These are phyloP conservation scores for Suhomyces choctaworum DNA, from an alignment of 1,139 yeast genomes.

Conservation along the genomic window DNA sequence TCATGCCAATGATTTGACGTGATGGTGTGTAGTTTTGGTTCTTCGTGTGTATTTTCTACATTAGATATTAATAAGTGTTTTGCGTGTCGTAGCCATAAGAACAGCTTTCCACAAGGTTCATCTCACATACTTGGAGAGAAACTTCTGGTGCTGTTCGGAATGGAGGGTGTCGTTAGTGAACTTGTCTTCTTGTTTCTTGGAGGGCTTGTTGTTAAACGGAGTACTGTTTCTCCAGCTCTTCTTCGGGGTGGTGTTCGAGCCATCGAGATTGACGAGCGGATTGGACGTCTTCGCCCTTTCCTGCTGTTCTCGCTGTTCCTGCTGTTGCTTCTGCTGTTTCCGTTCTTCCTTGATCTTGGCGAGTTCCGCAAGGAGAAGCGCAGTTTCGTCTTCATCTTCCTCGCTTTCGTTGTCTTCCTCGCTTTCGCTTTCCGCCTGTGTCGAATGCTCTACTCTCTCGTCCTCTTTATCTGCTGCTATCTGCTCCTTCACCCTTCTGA, in stretches of 20 bases:
- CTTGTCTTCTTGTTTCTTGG: constrained; percentile 11
- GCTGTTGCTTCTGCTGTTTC: constrained; percentile 34
- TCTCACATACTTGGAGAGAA: constrained; percentile 64
- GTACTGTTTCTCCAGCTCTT: constrained; percentile 61
- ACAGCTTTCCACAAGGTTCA: constrained; percentile 18
- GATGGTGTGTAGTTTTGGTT: constrained; percentile 7
- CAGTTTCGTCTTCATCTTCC: constrained; percentile 34
- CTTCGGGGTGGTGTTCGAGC: constrained; percentile 19
- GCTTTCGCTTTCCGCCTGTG: background rate
- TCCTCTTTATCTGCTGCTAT: constrained; percentile 6
- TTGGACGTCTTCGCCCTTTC: constrained; percentile 35
- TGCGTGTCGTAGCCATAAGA: background rate
- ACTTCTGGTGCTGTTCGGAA: constrained; percentile 70
- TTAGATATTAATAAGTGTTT: constrained; percentile 2
- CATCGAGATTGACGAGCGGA: constrained; percentile 37
- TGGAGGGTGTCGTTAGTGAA: constrained; percentile 66
- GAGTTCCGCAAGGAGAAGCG: constrained; percentile 52
- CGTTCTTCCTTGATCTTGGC: constrained; percentile 51
- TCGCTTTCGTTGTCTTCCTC: constrained; percentile 1
- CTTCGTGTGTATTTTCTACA: constrained; percentile 10
- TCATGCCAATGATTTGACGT: constrained; percentile 39
- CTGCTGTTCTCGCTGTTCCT: constrained; percentile 22
- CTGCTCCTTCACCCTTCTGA: constrained; percentile 10
- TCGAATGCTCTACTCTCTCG: constrained; percentile 4
- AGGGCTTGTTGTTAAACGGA: constrained; percentile 38